phyloP scores from a whole-genome alignment of 2,329 filamentous ascomycete species.

The Pseudogymnoascus sp. region DNA sequence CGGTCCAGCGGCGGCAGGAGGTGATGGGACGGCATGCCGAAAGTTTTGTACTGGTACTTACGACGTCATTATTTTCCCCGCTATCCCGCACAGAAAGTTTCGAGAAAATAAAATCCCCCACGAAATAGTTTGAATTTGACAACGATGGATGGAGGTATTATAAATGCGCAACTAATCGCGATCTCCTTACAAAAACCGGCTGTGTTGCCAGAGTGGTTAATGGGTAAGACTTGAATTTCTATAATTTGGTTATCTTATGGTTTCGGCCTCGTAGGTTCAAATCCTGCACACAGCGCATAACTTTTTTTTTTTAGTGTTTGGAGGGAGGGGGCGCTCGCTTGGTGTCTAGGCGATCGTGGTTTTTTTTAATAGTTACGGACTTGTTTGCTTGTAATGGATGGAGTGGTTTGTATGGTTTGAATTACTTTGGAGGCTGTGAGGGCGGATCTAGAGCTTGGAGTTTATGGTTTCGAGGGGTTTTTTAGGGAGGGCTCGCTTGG shows the following conservation, averaged over 20 bases:
- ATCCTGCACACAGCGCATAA: not conserved
- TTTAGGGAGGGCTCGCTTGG: too few relatives aligned
- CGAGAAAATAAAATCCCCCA: not conserved
- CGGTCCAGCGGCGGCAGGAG: too few relatives aligned
- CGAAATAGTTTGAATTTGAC: not conserved
- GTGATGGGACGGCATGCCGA: too few relatives aligned
- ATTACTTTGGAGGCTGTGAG: too few relatives aligned
- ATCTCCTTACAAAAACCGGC: not conserved
- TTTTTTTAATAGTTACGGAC: too few relatives aligned
- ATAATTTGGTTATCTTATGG: not conserved
- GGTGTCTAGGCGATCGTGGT: too few relatives aligned
- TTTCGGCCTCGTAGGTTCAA: not conserved
- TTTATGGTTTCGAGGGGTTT: too few relatives aligned
- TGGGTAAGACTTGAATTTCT: conserved; percentile 1
- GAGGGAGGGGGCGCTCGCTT: too few relatives aligned
- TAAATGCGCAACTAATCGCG: not conserved
- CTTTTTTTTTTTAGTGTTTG: not conserved
- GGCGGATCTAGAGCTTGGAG: too few relatives aligned
- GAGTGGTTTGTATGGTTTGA: too few relatives aligned
- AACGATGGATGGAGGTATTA: not conserved
- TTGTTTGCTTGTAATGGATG: too few relatives aligned
- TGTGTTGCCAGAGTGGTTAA: conserved; percentile 1
- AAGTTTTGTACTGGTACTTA: not conserved
- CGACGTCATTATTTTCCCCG: not conserved
- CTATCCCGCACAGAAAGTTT: not conserved